Evolutionary conservation across 192 early-diverging fungal species (phyloP), one percentile per base, ranked within the genome.

Genomic region (Ambispora gerdemannii): DNA sequence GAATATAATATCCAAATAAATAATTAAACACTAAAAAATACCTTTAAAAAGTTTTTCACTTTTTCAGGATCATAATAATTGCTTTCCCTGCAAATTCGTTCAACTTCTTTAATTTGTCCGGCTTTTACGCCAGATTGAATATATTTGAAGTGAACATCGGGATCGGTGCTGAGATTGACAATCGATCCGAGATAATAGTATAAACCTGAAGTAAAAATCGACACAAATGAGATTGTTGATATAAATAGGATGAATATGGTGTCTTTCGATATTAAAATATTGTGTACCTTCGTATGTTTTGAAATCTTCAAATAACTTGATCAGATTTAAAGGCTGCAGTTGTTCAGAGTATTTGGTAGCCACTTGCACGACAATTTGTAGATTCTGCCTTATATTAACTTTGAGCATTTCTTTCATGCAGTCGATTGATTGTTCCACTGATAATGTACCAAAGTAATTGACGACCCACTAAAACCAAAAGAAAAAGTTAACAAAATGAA

Each of bases 1-100:
- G 2, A 63, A 38, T n/a, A n/a, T n/a, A n/a, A n/a, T n/a, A n/a
- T n/a, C n/a, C n/a, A n/a, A n/a, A 30, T 43, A 49, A 43, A 17
- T 50, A 30, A n/a, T n/a, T 2, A 50, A 50, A 65, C 4, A 47
- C 4, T 67, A 49, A 20, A 61, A 8, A 33, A 25, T 73, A 83
- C 77, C 82, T 99, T 99, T 47, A 99, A 80, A 81, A 96, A 97
- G 78, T 97, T 99, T 81, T 99, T 99, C 77, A 99, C 97, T 78
- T 92, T 94, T 74, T 99, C 97, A 2, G 95, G 88, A 70, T 99
- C 96, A 76, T 96, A 99, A 81, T 88, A 89, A 79, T 93, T 92
- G 81, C 91, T 95, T 77, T 99, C 97, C 56, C 95, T 86, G 76
- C 94, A 96, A 55, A 99, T 92, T 47, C 96, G 88, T 80, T 99